Conservation (phyloP, 345 rosid species). For the Rhodamnia argentea region DNA sequence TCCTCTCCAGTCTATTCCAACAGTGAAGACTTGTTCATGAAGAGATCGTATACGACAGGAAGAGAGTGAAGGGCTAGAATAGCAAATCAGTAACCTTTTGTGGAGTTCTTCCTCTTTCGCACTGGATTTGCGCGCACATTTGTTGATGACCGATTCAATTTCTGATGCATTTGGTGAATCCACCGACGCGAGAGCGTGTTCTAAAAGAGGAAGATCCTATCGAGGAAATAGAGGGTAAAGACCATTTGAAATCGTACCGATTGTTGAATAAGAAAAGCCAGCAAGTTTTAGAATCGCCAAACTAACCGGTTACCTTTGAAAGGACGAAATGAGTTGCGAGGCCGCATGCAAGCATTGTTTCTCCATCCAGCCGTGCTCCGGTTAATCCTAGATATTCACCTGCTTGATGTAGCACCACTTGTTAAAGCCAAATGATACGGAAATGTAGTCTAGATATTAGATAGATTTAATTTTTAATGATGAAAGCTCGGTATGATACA, state of each 20-base stretch:
- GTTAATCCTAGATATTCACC: slow-evolving; percentile 15
- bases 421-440: not conserved
- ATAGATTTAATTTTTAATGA: not conserved
- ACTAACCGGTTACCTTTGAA: slow-evolving; percentile 1
- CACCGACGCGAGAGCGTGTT: not conserved
- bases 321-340: slow-evolving; percentile 20
- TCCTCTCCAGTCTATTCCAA: not conserved
- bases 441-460: not conserved
- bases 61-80: not conserved
- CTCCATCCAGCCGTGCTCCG: slow-evolving; percentile 13
- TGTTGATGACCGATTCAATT: not conserved
- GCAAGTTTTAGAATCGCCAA: not conserved
- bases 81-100: not conserved
- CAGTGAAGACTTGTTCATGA: not conserved
- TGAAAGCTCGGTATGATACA: not conserved
- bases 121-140: not conserved
- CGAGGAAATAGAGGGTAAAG: not conserved
- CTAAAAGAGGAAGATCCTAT: slow-evolving; percentile 2
- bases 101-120: not conserved
- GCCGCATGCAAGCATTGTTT: slow-evolving; percentile 17
- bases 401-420: not conserved
- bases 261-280: not conserved
- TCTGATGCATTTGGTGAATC: not conserved
- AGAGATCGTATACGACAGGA: not conserved
- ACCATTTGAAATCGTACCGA: not conserved